Evolutionary conservation across 169 alveolate species (phyloP).

Genomic region (Miamiensis avidus): DNA sequence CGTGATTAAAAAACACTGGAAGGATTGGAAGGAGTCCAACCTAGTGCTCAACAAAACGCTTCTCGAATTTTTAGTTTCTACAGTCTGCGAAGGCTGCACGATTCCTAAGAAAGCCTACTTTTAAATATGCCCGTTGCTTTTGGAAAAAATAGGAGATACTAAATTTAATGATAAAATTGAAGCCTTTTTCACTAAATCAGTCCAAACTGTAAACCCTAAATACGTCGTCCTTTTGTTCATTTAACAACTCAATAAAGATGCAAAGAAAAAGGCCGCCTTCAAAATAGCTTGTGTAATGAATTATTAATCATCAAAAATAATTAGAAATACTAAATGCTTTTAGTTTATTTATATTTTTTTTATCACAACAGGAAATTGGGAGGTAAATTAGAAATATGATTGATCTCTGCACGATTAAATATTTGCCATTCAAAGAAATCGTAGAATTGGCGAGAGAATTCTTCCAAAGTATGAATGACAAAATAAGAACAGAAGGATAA

Average conservation of each 20-base stretch:
- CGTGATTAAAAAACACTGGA: slow-evolving; percentile 13
- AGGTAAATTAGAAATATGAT: slow-evolving; percentile 10
- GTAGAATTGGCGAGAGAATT: slow-evolving; percentile 35
- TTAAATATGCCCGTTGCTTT: slow-evolving; percentile 19
- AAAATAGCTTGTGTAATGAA: slow-evolving; percentile 31
- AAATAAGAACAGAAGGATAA: slow-evolving; percentile 21
- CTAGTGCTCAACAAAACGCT: slow-evolving; percentile 29
- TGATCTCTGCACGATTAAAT: slow-evolving; percentile 24
- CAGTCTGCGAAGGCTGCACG: slow-evolving; percentile 22
- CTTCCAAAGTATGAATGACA: slow-evolving; percentile 24
- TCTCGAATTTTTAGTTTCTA: slow-evolving; percentile 18
- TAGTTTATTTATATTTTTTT: too few species aligned
- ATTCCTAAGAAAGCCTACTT: slow-evolving; percentile 22
- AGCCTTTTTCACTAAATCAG: slow-evolving; percentile 25
- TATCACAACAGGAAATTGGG: too few species aligned
- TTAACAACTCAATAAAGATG: not conserved
- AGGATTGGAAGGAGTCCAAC: slow-evolving; percentile 37
- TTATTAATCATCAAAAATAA: too few species aligned
- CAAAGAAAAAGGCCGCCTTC: slow-evolving; percentile 10
- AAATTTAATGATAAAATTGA: slow-evolving; percentile 27
- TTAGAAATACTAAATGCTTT: too few species aligned
- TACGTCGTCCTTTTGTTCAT: slow-evolving; percentile 17
- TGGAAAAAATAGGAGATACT: slow-evolving; percentile 37
- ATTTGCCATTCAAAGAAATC: slow-evolving; percentile 23
- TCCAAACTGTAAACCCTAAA: slow-evolving; percentile 32